Evolutionary conservation across 2,329 filamentous ascomycete genomes (phyloP).

Genomic region (Cladosporium austrohemisphaericum): DNA sequence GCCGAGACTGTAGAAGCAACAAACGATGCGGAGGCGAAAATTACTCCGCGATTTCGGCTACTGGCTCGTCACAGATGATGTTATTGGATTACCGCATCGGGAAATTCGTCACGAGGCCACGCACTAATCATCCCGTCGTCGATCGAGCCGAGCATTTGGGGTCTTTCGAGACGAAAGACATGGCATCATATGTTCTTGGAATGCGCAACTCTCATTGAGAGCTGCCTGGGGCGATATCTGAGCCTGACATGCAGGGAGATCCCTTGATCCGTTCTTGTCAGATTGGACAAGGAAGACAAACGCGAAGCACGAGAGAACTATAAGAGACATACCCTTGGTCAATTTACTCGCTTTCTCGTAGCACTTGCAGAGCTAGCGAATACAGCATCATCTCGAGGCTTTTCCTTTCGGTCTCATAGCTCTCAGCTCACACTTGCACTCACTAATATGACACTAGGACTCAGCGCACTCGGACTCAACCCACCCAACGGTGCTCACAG

Average conservation of each 20-base stretch:
- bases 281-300: background rate
- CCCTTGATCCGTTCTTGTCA: background rate
- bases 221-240: background rate
- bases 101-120: background rate
- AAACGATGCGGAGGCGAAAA: conserved; percentile 1
- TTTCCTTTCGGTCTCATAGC: background rate
- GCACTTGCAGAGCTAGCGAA: background rate
- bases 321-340: background rate
- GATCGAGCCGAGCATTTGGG: conserved; percentile 1
- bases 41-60: conserved; percentile 6
- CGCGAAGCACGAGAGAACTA: background rate
- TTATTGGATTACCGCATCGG: background rate
- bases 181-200: background rate
- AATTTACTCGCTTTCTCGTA: conserved; percentile 3
- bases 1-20: background rate
- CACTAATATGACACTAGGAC: conserved; percentile 1
- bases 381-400: background rate
- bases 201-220: background rate
- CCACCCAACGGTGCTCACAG: background rate
- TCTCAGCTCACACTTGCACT: background rate
- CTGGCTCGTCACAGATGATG: background rate
- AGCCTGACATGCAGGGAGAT: background rate
- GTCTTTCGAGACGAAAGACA: background rate
- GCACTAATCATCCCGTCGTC: background rate
- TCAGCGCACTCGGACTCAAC: background rate